Evolutionary conservation across 2,329 filamentous ascomycete species (phyloP).

Genomic region (Ophiosphaerella narmari): DNA sequence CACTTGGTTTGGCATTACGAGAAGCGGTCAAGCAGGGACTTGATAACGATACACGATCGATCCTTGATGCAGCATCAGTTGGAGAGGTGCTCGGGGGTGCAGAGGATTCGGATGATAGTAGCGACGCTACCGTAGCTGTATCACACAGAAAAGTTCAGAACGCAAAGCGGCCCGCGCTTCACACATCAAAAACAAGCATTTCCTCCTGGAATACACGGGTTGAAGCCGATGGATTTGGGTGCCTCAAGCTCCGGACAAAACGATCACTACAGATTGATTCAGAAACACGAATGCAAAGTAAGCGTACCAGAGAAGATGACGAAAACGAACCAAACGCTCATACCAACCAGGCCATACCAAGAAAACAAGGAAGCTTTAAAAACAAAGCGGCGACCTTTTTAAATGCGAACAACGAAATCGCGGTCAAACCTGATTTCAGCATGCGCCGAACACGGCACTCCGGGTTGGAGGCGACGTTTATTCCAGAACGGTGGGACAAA

Average conservation of each 20-base stretch:
- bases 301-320: conserved; percentile 1
- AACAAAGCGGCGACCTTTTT: too few relatives aligned
- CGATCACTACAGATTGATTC: not conserved
- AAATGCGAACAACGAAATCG: not conserved
- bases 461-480: conserved; percentile 13
- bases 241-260: not conserved
- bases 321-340: not conserved
- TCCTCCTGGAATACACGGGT: too few relatives aligned
- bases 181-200: not conserved
- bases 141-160: not conserved
- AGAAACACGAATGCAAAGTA: not conserved
- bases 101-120: not conserved
- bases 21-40: conserved; percentile 10
- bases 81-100: not conserved
- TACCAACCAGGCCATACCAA: not conserved
- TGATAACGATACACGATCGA: not conserved
- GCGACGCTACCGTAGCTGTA: not conserved
- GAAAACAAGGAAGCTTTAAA: not conserved
- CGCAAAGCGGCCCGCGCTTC: not conserved
- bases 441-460: conserved; percentile 20
- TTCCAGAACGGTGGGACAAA: conserved; percentile 19
- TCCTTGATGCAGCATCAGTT: not conserved
- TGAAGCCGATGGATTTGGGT: not conserved
- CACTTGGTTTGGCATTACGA: conserved; percentile 64
- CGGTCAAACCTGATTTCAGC: not conserved